phyloP scores from a whole-genome alignment of 2,329 filamentous ascomycete species.

The Fusarium liriodendri region DNA sequence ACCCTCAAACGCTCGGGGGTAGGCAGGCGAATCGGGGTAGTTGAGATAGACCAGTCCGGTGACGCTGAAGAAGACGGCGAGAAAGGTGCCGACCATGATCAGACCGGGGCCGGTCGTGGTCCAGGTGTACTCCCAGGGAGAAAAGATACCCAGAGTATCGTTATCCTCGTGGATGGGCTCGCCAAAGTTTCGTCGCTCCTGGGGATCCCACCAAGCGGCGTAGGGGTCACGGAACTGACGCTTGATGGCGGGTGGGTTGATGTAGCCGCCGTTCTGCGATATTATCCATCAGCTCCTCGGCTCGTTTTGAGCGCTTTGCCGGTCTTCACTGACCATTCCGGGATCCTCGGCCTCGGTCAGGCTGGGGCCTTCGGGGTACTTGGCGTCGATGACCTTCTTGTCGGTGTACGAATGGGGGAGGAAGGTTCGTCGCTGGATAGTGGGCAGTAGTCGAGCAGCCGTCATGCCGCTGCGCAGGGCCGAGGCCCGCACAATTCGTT shows the following conservation, averaged over 20 bases:
- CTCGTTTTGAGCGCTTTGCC: constrained; percentile 9
- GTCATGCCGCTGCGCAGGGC: constrained; percentile 57
- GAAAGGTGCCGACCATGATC: constrained; percentile 75
- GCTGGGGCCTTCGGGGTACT: constrained; percentile 60
- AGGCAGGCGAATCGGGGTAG: constrained; percentile 79
- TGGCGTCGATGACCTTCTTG: constrained; percentile 60
- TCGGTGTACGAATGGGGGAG: constrained; percentile 62
- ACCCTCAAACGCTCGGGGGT: constrained; percentile 76
- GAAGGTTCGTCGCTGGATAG: constrained; percentile 68
- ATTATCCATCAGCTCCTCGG: constrained; percentile 40
- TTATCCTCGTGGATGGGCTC: constrained; percentile 98
- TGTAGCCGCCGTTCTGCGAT: constrained; percentile 82
- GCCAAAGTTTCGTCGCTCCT: constrained; percentile 96
- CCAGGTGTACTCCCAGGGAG: constrained; percentile 90
- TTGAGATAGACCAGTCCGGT: constrained; percentile 74
- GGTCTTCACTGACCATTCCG: constrained; percentile 65
- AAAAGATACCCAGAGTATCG: constrained; percentile 91
- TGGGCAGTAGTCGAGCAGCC: constrained; percentile 61
- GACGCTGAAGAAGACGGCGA: constrained; percentile 71
- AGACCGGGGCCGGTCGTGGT: constrained; percentile 76
- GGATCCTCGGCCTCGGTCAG: constrained; percentile 73
- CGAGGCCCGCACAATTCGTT: constrained; percentile 66
- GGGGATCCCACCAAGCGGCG: constrained; percentile 95
- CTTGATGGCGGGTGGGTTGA: constrained; percentile 83
- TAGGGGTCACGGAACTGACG: constrained; percentile 93